Percentiles rank a stretch among this genome's conserved stretches.
phyloP scores from a whole-genome alignment of 352 stramenopile genomes.

The Phytopythium aichiense region DNA sequence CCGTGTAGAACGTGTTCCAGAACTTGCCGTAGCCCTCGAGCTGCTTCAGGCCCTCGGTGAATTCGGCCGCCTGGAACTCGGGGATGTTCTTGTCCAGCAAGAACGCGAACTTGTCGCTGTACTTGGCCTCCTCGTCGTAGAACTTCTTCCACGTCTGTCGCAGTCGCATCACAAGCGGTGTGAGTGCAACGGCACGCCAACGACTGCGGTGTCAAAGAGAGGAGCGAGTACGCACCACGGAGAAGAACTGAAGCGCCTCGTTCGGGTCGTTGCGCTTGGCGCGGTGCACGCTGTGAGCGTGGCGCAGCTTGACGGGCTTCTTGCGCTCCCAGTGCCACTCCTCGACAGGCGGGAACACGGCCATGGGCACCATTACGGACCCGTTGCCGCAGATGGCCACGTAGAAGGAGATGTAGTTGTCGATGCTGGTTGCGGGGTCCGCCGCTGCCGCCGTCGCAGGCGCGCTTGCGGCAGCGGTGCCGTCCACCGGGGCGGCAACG shows the following conservation, averaged over 20 bases:
- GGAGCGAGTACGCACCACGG: constrained; percentile 35
- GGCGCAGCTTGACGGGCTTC: constrained; percentile 77
- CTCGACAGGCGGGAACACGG: constrained; percentile 76
- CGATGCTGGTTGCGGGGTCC: constrained; percentile 23
- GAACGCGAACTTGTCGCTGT: constrained; percentile 84
- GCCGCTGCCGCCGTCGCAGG: constrained; percentile 9
- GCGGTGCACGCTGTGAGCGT: constrained; percentile 78
- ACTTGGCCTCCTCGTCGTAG: constrained; percentile 85
- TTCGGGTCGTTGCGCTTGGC: constrained; percentile 61
- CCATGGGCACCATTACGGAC: constrained; percentile 84
- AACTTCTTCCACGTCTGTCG: constrained; percentile 82
- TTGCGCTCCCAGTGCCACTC: constrained; percentile 84
- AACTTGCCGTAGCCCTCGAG: constrained; percentile 82
- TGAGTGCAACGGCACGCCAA: neutral
- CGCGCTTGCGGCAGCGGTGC: neutral
- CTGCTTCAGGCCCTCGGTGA: constrained; percentile 67
- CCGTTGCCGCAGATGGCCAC: constrained; percentile 84
- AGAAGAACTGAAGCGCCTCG: constrained; percentile 82
- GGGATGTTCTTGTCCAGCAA: constrained; percentile 61
- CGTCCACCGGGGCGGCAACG: neutral
- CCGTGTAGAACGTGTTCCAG: constrained; percentile 73
- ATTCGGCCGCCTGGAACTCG: constrained; percentile 64
- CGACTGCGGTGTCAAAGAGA: neutral
- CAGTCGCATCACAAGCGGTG: neutral
- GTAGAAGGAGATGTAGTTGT: constrained; percentile 77